Percentiles rank a stretch among this genome's conserved stretches.
Evolutionary conservation across 2,329 filamentous ascomycete genomes (phyloP).

Genomic region (Knufia petricola): DNA sequence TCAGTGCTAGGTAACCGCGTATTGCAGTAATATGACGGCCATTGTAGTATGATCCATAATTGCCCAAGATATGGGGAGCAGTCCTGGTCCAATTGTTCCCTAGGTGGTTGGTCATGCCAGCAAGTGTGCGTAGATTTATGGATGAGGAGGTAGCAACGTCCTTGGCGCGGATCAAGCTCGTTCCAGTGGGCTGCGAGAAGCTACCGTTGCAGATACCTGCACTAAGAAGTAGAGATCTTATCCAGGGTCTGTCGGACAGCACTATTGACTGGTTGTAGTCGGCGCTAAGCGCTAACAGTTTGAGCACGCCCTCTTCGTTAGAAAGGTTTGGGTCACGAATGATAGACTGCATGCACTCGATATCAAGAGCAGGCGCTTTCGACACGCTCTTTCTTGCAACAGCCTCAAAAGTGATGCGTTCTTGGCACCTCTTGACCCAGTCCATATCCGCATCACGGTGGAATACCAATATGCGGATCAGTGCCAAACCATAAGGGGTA

Average conservation of each 20-base stretch:
- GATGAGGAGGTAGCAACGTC: not conserved
- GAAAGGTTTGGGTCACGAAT: not conserved
- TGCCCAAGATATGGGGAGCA: not conserved
- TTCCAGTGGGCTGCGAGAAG: not conserved
- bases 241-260: not conserved
- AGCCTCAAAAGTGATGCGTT: constrained; percentile 11
- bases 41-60: not conserved
- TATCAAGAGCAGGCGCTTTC: constrained; percentile 12
- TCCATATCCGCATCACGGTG: constrained; percentile 11
- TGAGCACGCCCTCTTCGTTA: not conserved
- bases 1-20: not conserved
- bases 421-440: constrained; percentile 14
- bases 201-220: not conserved
- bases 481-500: constrained; percentile 18
- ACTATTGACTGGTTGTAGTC: not conserved
- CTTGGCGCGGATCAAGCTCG: not conserved
- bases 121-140: not conserved
- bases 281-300: not conserved
- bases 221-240: not conserved
- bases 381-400: not conserved
- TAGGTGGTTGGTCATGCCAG: not conserved
- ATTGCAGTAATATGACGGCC: not conserved
- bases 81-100: not conserved
- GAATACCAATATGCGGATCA: constrained; percentile 16
- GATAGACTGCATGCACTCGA: constrained; percentile 13